These are phyloP conservation scores for Clonostachys chloroleuca DNA, from an alignment of 2,329 filamentous ascomycete genomes.

Conservation along the genomic window DNA sequence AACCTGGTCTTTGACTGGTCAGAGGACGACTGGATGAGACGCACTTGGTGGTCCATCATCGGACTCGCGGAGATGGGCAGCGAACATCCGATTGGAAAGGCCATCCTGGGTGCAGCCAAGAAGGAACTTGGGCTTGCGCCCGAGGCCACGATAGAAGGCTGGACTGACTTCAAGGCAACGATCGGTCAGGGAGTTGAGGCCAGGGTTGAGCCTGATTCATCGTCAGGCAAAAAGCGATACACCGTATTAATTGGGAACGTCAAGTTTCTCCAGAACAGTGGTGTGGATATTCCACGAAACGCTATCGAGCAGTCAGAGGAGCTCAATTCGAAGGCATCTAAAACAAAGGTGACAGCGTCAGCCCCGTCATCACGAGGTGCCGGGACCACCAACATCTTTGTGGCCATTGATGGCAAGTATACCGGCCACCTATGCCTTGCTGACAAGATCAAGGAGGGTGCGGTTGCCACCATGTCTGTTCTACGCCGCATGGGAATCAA, in stretches of 20 bases:
- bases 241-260: slow-evolving; percentile 81
- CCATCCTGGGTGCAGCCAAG: slow-evolving; percentile 73
- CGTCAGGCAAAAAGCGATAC: slow-evolving; percentile 67
- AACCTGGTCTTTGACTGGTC: slow-evolving; percentile 67
- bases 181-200: slow-evolving; percentile 86
- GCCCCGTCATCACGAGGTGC: slow-evolving; percentile 26
- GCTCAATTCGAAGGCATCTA: slow-evolving; percentile 39
- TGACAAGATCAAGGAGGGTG: slow-evolving; percentile 87
- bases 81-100: slow-evolving; percentile 93
- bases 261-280: slow-evolving; percentile 67
- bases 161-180: slow-evolving; percentile 75
- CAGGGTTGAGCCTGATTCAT: slow-evolving; percentile 69
- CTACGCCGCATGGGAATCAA: slow-evolving; percentile 81
- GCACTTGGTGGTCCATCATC: slow-evolving; percentile 92
- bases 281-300: slow-evolving; percentile 60
- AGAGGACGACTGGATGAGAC: slow-evolving; percentile 60
- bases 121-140: slow-evolving; percentile 66
- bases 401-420: slow-evolving; percentile 79
- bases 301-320: slow-evolving; percentile 61
- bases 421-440: slow-evolving; percentile 79
- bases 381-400: slow-evolving; percentile 86
- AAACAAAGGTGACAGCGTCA: slow-evolving; percentile 24
- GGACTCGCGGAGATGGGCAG: slow-evolving; percentile 94
- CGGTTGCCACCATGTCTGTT: slow-evolving; percentile 74
- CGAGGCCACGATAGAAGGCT: slow-evolving; percentile 76